Conservation (phyloP, 2,329 filamentous ascomycete genomes). For the Aspergillus carbonarius region DNA sequence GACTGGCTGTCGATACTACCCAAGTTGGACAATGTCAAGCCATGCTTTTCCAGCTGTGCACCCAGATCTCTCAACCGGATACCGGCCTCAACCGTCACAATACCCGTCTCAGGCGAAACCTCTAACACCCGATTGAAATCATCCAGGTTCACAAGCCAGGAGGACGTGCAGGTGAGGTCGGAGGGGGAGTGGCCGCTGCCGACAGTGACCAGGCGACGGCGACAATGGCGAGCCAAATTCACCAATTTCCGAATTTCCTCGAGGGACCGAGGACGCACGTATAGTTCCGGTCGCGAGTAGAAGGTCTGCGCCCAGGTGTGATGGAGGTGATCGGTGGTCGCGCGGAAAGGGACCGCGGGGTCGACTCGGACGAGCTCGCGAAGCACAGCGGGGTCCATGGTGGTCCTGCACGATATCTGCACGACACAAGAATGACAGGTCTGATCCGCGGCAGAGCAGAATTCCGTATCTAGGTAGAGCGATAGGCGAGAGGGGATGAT, state of each 20-base stretch:
- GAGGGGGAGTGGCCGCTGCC: constrained; percentile 91
- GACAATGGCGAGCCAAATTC: constrained; percentile 74
- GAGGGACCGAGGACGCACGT: constrained; percentile 77
- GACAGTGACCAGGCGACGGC: constrained; percentile 79
- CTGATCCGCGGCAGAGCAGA: neutral
- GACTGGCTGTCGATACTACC: constrained; percentile 96
- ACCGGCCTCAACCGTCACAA: constrained; percentile 80
- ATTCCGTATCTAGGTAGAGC: neutral
- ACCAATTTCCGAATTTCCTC: constrained; percentile 81
- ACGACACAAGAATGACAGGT: neutral
- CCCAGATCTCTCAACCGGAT: constrained; percentile 78
- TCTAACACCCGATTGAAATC: constrained; percentile 70
- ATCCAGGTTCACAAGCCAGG: constrained; percentile 94
- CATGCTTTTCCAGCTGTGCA: constrained; percentile 68
- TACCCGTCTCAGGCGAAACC: constrained; percentile 63
- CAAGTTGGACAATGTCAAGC: constrained; percentile 84
- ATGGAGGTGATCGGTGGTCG: constrained; percentile 70
- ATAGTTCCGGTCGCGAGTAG: constrained; percentile 83
- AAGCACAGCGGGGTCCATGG: constrained; percentile 48
- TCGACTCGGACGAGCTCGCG: constrained; percentile 60
- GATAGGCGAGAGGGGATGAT: neutral
- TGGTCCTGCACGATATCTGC: constrained; percentile 2
- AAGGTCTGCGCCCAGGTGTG: constrained; percentile 95
- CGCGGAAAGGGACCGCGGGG: constrained; percentile 71
- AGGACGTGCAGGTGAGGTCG: constrained; percentile 86